Conservation (phyloP, 495 filamentous ascomycete genomes). For the Choiromyces venosus region DNA sequence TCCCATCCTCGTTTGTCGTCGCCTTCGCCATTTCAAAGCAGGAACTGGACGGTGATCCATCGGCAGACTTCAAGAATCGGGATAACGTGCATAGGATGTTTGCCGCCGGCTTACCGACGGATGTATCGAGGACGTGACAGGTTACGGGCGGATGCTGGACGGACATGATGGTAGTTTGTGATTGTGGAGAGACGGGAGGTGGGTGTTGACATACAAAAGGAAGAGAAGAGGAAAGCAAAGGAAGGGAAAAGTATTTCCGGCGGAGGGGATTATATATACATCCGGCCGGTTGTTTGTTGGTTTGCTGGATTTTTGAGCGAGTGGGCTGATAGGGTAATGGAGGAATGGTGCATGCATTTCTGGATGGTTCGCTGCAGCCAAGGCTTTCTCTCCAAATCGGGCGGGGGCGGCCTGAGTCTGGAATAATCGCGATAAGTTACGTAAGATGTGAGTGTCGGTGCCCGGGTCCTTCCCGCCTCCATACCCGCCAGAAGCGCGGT, state of each 20-base stretch:
- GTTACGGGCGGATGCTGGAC: conserved; percentile 52
- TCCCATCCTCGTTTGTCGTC: conserved; percentile 77
- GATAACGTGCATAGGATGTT: conserved; percentile 71
- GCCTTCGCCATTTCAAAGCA: conserved; percentile 53
- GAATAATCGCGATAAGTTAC: not conserved
- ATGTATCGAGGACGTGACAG: conserved; percentile 60
- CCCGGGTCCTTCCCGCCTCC: not conserved
- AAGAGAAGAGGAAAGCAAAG: not conserved
- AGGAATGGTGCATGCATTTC: not conserved
- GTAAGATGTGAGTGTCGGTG: not conserved
- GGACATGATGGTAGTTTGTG: conserved; percentile 31
- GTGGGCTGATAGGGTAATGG: not conserved
- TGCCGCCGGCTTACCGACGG: conserved; percentile 59
- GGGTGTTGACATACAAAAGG: conserved; percentile 9
- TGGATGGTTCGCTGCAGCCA: not conserved
- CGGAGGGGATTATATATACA: not conserved
- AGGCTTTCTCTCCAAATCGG: not conserved
- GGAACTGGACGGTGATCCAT: conserved; percentile 35
- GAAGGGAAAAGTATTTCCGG: not conserved
- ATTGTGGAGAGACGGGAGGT: conserved; percentile 29
- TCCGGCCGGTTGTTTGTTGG: not conserved
- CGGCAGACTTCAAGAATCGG: conserved; percentile 49
- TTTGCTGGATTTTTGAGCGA: not conserved
- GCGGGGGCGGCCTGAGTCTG: not conserved
- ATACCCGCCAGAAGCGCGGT: not conserved